phyloP scores from a whole-genome alignment of 2,329 filamentous ascomycete genomes.

The Teratosphaeria destructans region DNA sequence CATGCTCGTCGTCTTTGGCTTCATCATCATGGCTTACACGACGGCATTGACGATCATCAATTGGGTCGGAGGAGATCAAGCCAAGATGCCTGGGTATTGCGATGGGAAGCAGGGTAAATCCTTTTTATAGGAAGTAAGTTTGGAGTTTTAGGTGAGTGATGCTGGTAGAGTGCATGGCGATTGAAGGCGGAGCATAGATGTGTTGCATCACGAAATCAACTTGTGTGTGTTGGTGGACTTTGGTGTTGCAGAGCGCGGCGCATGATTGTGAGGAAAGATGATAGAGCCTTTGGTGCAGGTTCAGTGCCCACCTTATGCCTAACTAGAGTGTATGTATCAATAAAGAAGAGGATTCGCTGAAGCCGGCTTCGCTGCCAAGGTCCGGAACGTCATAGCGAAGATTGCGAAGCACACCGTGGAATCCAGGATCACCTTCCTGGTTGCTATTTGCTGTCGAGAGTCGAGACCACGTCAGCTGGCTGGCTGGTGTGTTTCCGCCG shows the following conservation, averaged over 20 bases:
- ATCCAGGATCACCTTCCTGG: too few relatives aligned
- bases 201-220: not conserved
- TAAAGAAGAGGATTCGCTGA: not conserved
- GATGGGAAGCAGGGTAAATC: slow-evolving; percentile 29
- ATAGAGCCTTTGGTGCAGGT: not conserved
- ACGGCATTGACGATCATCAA: slow-evolving; percentile 76
- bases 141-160: not conserved
- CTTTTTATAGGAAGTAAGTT: not conserved
- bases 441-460: too few relatives aligned
- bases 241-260: not conserved
- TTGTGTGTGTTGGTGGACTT: not conserved
- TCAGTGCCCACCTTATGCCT: not conserved
- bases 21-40: slow-evolving; percentile 84
- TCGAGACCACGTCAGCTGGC: too few relatives aligned
- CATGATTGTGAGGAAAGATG: not conserved
- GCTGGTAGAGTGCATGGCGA: not conserved
- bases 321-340: not conserved
- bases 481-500: too few relatives aligned
- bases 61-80: slow-evolving; percentile 56
- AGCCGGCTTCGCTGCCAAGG: not conserved
- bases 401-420: too few relatives aligned
- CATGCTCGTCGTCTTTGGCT: slow-evolving; percentile 66
- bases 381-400: not conserved
- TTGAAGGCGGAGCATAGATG: not conserved
- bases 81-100: slow-evolving; percentile 52